Evolutionary conservation across 495 filamentous ascomycete species (phyloP), one percentile per base, ranked within the genome.

Genomic region (Hypoxylon lenormandii): DNA sequence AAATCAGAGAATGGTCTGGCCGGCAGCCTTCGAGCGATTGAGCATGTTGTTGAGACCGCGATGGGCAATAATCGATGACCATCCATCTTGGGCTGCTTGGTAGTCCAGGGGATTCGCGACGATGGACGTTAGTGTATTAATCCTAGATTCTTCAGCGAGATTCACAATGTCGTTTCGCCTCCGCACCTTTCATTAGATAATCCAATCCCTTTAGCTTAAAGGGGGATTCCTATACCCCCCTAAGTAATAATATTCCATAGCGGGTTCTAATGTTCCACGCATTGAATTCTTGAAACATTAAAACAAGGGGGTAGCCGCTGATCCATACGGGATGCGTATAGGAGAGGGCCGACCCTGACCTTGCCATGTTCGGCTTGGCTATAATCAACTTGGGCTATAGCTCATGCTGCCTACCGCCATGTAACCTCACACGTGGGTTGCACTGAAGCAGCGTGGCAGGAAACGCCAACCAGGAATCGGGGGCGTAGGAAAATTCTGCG

Each of bases 1-100:
- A 70, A 70, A 47, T 70, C 66, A 28, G 60, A 70, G 3, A 33
- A 64, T 22, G 66, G 55, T 18, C 36, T 65, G 12, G 60, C 60
- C 23, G 60, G 49, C 28, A 26, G 60, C 5, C 49, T 70, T 51
- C 66, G 66, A 51, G 60, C 50, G 16, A 70, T 70, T 18, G 66
- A 70, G 21, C 66, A 56, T 47, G 55, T 60, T 16, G 52, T 64
- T 22, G 66, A 64, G 45, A 64, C 50, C 13, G 55, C 59, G 11
- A 60, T 70, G 48, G 53, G 47, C 26, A 45, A 23, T 23, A n/a
- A 28, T 5, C 30, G 30, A 61, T 62, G 15, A 57, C 15, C 4
- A 18, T 45, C 42, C n/a, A n/a, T n/a, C n/a, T n/a, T n/a, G n/a
- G n/a, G n/a, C n/a, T n/a, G n/a, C n/a, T 26, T 26, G 2, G 10